Evolutionary conservation across 73 alveolate genomes (phyloP), one percentile per base, ranked within the genome.

Genomic region (Breviolum minutum): DNA sequence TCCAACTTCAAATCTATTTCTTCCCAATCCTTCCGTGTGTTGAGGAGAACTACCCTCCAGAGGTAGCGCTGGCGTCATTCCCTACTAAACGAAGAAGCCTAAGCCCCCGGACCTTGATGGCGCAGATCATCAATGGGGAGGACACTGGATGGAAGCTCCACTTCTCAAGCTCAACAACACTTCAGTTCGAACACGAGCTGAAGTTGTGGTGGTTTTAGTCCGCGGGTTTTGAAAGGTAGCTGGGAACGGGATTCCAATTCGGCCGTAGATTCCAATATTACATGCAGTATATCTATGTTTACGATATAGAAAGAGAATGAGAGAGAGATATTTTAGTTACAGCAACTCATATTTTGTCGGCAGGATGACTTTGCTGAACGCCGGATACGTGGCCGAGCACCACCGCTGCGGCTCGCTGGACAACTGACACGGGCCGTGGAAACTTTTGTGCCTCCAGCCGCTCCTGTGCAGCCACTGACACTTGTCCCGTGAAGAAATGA

Each of bases 111-210:
- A 27, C 22, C 73, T 61, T 83, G 73, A 83, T 83, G 92, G 16
- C 92, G 24, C 76, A 83, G 92, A 83, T 83, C 76, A 40, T 83
- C 92, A 60, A 61, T 83, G 92, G 92, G 76, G 92, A 83, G 92
- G 92, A 17, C 61, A 20, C 19, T 68, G 77, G 77, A 12, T 71
- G 86, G 86, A 27, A n/a, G 63, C 27, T 22, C 63, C 26, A 11
- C 19, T 77, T 17, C 29, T 77, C 29, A 27, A 22, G 63, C 32
- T 19, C 17, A 73, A 73, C 0, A 26, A 17, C n/a, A 26, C 83
- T 26, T 73, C 2, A 19, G 82, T 26, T 9, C 5, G 11, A 73
- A 22, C 83, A 73, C 2, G 30, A 22, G 30, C 83, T 73, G 22
- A 20, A 66, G 16, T 13, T 66, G 17, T 73, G 82, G 82, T 73